Percentiles rank a stretch among this genome's conserved stretches.
These are phyloP conservation scores for Acanthamoeba quina DNA, from an alignment of 208 protist genomes.

Conservation along the genomic window DNA sequence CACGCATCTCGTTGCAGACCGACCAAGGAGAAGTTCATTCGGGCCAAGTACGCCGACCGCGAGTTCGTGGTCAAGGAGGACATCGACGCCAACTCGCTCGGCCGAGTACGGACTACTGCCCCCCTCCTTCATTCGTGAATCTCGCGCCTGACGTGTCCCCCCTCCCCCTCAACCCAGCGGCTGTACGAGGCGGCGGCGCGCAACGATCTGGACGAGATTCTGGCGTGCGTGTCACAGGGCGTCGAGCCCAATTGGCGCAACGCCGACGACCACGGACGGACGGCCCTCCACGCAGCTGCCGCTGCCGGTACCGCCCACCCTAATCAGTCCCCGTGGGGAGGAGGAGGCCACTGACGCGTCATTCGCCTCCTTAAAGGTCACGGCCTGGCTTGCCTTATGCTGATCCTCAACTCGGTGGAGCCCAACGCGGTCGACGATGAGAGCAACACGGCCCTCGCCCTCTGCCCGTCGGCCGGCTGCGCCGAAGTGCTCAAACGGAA, in stretches of 20 bases:
- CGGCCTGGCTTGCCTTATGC: neutral
- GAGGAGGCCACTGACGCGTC: neutral
- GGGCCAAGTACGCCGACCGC: conserved; percentile 33
- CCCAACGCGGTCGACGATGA: neutral
- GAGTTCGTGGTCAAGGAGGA: conserved; percentile 10
- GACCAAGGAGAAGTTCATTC: conserved; percentile 59
- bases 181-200: neutral
- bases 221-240: conserved; percentile 13
- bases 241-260: conserved; percentile 18
- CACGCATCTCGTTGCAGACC: neutral
- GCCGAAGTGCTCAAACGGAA: conserved; percentile 20
- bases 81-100: neutral
- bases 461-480: neutral
- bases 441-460: neutral
- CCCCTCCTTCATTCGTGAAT: neutral
- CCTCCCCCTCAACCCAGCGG: neutral
- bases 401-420: conserved; percentile 25
- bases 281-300: neutral
- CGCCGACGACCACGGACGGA: neutral
- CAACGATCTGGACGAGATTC: conserved; percentile 5
- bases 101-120: neutral
- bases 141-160: neutral
- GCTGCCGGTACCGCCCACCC: neutral
- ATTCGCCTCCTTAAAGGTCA: neutral
- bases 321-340: too few species aligned